Evolutionary conservation across 176 grass and related monocot species (phyloP).

Genomic region (Phoenix dactylifera): DNA sequence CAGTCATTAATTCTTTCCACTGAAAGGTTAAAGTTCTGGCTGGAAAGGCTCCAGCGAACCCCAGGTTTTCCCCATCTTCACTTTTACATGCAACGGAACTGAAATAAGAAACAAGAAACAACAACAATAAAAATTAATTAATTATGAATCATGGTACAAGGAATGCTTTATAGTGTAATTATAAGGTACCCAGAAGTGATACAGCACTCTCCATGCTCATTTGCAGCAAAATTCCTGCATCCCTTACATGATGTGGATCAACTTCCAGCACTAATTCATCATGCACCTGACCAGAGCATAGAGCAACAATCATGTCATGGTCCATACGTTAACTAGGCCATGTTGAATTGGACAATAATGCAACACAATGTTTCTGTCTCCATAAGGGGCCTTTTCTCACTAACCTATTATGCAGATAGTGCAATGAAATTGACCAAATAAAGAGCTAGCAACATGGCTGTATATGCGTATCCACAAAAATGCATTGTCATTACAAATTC

Average conservation of each 20-base stretch:
- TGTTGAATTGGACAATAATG: neutral
- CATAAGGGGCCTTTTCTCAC: too few species aligned
- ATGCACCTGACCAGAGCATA: constrained; percentile 49
- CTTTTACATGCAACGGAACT: constrained; percentile 83
- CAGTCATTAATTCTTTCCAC: too few species aligned
- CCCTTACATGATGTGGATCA: constrained; percentile 36
- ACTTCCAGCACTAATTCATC: constrained; percentile 91
- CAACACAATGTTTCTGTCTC: too few species aligned
- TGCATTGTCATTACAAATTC: too few species aligned
- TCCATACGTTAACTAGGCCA: neutral
- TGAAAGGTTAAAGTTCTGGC: constrained; percentile 22
- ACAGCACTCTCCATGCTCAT: constrained; percentile 70
- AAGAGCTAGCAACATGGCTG: too few species aligned
- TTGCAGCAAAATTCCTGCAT: constrained; percentile 61
- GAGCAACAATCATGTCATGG: constrained; percentile 2
- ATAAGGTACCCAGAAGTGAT: constrained; percentile 59
- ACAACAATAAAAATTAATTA: constrained; percentile 4
- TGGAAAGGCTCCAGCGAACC: constrained; percentile 75
- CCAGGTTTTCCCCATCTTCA: constrained; percentile 84
- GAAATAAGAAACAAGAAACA: constrained; percentile 30
- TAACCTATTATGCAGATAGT: too few species aligned
- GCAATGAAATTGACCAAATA: too few species aligned
- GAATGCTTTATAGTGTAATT: too few species aligned
- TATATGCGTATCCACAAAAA: too few species aligned
- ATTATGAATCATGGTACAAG: neutral